Evolutionary conservation across 352 stramenopile species (phyloP), one percentile per base, ranked within the genome.

Genomic region (Phytopythium aichiense): DNA sequence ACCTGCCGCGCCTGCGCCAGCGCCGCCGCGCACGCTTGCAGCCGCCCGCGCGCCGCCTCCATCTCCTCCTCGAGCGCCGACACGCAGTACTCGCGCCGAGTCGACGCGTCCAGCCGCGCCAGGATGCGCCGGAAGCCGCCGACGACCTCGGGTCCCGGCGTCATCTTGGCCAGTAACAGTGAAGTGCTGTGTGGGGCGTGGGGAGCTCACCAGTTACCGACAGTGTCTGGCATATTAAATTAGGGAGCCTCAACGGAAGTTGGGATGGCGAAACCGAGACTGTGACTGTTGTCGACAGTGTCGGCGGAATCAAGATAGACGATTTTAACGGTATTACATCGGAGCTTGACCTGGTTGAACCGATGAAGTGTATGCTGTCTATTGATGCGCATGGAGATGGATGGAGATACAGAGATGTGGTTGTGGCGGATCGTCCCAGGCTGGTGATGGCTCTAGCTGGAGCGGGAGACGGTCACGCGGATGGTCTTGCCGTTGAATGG

Each of bases 401-500:
- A 11, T 40, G 28, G 1, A 40, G 9, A 40, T 40, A 15, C 35
- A 40, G 35, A 40, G 6, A 15, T 40, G 35, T 40, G 9, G 28
- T 5, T 2, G 4, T 31, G 18, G 42, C 38, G 38, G 1, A 2
- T 42, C 9, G 35, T 8, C 35, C 16, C 22, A 2, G 38, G 38
- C 16, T 49, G 42, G 5, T 25, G 16, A 25, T 22, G 0, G 0
- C 45, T 31, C 22, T 52, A 80, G 28, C 69, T 71, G 52, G 63
- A 61, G 33, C 73, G 73, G 56, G 76, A 68, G 42, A 88, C 57
- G 13, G 63, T 68, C 22, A 91, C 77, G 31, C 70, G 77, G 60
- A 91, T 89, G 56, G 73, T 74, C 63, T 86, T 84, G 75, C 79
- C 75, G 54, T 87, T 76, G 50, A 88, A 89, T 20, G 81, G 79